Percentiles rank a stretch among this genome's conserved stretches.
Evolutionary conservation across 768 basidiomycete species (phyloP).

Genomic region (Suillus ampliporus): DNA sequence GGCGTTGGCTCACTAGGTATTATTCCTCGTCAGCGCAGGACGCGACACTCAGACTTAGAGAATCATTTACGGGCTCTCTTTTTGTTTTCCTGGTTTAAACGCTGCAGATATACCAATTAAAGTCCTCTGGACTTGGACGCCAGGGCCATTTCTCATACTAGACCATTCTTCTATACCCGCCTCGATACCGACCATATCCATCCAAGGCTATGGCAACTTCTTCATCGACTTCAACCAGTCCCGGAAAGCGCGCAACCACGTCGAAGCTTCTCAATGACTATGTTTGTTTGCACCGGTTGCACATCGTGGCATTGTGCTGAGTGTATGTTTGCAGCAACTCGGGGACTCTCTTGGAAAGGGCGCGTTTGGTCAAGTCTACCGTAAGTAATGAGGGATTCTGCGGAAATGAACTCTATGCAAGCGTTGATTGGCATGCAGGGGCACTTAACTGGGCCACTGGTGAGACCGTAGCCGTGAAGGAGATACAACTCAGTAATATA

Average conservation of each 20-base stretch:
- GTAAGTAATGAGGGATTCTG: conserved; percentile 52
- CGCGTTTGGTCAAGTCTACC: conserved; percentile 96
- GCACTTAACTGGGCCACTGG: conserved; percentile 96
- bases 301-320: conserved; percentile 12
- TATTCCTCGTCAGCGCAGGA: conserved; percentile 42
- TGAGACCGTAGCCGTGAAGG: conserved; percentile 98
- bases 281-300: conserved; percentile 42
- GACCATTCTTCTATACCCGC: conserved; percentile 12
- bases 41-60: conserved; percentile 34
- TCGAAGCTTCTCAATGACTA: conserved; percentile 71
- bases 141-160: neutral
- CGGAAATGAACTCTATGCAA: conserved; percentile 12
- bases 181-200: conserved; percentile 5
- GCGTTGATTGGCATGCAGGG: conserved; percentile 49
- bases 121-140: conserved; percentile 6
- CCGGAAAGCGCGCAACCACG: conserved; percentile 37
- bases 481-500: conserved; percentile 93
- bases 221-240: conserved; percentile 24
- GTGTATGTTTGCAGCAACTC: conserved; percentile 73
- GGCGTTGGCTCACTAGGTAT: conserved; percentile 20
- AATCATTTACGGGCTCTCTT: conserved; percentile 20
- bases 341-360: conserved; percentile 97
- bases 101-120: neutral
- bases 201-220: conserved; percentile 28
- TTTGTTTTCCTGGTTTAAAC: conserved; percentile 13